phyloP scores from a whole-genome alignment of 345 rosid species.

The Salix koriyanagi region DNA sequence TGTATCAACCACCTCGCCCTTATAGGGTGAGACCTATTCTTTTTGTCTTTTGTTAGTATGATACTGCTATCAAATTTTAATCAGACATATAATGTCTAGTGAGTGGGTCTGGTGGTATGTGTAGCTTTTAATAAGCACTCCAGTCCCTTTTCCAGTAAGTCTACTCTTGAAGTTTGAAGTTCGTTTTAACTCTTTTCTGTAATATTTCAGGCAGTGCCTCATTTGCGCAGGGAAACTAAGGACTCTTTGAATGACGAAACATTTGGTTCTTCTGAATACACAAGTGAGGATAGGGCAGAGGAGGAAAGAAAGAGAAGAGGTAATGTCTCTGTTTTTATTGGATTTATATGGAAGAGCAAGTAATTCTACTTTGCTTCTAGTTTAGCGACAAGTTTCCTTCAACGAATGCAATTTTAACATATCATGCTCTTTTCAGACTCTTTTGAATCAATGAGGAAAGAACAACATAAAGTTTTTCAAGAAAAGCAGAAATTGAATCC shows the following conservation, averaged over 20 bases:
- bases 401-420: conserved; percentile 13
- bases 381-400: background rate
- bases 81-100: background rate
- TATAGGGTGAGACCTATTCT: conserved; percentile 58
- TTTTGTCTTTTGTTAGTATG: conserved; percentile 1
- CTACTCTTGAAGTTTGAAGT: background rate
- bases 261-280: conserved; percentile 77
- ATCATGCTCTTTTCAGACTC: conserved; percentile 51
- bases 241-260: conserved; percentile 88
- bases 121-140: background rate
- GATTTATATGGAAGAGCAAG: background rate
- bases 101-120: conserved; percentile 1
- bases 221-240: conserved; percentile 53
- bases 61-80: background rate
- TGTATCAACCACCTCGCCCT: conserved; percentile 93
- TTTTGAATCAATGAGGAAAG: conserved; percentile 93
- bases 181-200: background rate
- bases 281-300: conserved; percentile 85
- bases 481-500: conserved; percentile 69
- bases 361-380: conserved; percentile 10
- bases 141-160: background rate
- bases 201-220: conserved; percentile 67
- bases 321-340: conserved; percentile 24
- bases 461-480: conserved; percentile 77
- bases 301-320: conserved; percentile 98